Percentiles rank a stretch among this genome's conserved stretches.
These are phyloP conservation scores for Rhinocladiella mackenziei DNA, from an alignment of 2,329 filamentous ascomycete species.

Conservation along the genomic window DNA sequence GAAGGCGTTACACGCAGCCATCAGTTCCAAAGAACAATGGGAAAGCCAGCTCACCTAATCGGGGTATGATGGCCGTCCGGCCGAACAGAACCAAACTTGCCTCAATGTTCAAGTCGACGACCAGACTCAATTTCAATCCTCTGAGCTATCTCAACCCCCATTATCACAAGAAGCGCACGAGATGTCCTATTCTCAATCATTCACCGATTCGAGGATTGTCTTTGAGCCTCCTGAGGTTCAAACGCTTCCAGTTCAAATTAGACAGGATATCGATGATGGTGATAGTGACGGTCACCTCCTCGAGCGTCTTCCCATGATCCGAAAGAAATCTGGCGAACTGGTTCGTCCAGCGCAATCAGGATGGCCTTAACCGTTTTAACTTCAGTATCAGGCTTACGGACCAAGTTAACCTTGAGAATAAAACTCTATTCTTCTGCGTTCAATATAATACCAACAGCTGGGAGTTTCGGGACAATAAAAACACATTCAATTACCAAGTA, in stretches of 20 bases:
- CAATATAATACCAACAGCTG: constrained; percentile 78
- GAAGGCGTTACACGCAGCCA: constrained; percentile 72
- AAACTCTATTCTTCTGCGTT: constrained; percentile 88
- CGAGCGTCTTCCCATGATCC: constrained; percentile 83
- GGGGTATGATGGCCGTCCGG: constrained; percentile 30
- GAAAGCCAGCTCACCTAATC: constrained; percentile 55
- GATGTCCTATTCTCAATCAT: constrained; percentile 59
- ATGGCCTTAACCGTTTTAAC: constrained; percentile 80
- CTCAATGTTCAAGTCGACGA: constrained; percentile 24
- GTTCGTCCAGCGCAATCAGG: constrained; percentile 71
- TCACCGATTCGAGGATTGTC: constrained; percentile 53
- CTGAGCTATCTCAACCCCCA: constrained; percentile 39
- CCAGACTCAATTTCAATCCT: constrained; percentile 36
- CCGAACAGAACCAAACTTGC: constrained; percentile 16
- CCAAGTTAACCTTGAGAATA: constrained; percentile 82
- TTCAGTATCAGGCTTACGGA: constrained; percentile 94
- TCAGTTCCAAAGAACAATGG: constrained; percentile 72
- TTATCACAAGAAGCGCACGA: constrained; percentile 56
- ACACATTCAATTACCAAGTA: constrained; percentile 80
- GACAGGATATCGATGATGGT: constrained; percentile 50
- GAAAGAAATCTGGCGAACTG: constrained; percentile 97
- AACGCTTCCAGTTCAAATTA: constrained; percentile 37
- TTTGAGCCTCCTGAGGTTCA: constrained; percentile 43
- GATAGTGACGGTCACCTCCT: constrained; percentile 53
- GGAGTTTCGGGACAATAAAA: constrained; percentile 96